These are phyloP conservation scores for Brasenia schreberi DNA, from an alignment of 164 flowering plant genomes.

Conservation along the genomic window DNA sequence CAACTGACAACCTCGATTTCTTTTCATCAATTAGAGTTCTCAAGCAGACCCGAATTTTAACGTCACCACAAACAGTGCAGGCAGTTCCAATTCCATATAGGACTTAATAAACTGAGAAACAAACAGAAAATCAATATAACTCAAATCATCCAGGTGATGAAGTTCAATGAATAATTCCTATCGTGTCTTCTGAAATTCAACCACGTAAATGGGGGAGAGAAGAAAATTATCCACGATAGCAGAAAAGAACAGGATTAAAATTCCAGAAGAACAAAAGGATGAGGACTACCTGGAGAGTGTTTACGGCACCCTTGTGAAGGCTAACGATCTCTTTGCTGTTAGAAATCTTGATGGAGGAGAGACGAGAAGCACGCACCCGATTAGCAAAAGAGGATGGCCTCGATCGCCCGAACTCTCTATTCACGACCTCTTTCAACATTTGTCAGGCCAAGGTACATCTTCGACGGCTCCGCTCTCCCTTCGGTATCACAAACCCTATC, in stretches of 20 bases:
- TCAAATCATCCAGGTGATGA: no score
- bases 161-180: no score
- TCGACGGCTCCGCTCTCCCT: conserved; percentile 13
- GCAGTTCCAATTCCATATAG: no score
- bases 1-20: no score
- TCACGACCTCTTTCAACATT: conserved; percentile 80
- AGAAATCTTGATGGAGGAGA: conserved; percentile 57
- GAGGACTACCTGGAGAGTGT: conserved; percentile 66
- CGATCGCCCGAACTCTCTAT: conserved; percentile 67
- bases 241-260: neutral
- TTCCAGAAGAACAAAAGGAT: neutral
- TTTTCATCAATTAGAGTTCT: no score
- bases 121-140: no score
- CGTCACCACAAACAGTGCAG: no score
- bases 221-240: no score
- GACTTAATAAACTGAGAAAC: no score
- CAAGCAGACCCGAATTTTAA: no score
- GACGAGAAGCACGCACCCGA: conserved; percentile 43
- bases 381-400: conserved; percentile 46
- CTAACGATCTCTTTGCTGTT: conserved; percentile 76
- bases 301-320: conserved; percentile 68
- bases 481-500: neutral
- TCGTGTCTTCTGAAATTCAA: no score
- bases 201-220: no score
- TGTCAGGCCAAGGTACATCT: conserved; percentile 40